Evolutionary conservation across 768 basidiomycete genomes (phyloP).

Genomic region (Steccherinum ochraceum): DNA sequence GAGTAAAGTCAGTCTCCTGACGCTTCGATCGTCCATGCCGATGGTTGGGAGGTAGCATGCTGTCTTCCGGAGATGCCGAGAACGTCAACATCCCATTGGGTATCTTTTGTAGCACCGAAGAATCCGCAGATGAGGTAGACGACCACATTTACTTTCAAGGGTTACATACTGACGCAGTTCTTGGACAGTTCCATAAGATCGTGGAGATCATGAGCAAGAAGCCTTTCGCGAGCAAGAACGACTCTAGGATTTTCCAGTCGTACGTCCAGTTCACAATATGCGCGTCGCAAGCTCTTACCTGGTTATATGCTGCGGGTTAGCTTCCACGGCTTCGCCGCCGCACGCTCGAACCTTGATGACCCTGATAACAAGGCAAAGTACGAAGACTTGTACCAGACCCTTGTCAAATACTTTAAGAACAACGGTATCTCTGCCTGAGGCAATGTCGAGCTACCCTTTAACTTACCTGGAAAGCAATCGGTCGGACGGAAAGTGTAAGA

Average conservation of each 20-base stretch:
- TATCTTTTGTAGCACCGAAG: slow-evolving; percentile 54
- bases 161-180: too few relatives aligned
- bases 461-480: too few relatives aligned
- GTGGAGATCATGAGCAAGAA: slow-evolving; percentile 42
- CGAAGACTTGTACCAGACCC: slow-evolving; percentile 49
- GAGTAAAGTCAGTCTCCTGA: slow-evolving; percentile 18
- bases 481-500: neutral
- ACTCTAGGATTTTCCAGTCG: slow-evolving; percentile 39
- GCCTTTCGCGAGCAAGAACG: slow-evolving; percentile 41
- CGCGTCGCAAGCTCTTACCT: too few relatives aligned
- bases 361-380: slow-evolving; percentile 54
- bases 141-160: neutral
- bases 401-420: slow-evolving; percentile 42
- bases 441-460: too few relatives aligned
- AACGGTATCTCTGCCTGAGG: slow-evolving; percentile 9
- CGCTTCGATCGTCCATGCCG: neutral
- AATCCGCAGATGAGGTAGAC: slow-evolving; percentile 47
- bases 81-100: slow-evolving; percentile 47
- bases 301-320: slow-evolving; percentile 24
- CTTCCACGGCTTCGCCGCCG: slow-evolving; percentile 63
- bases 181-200: slow-evolving; percentile 41
- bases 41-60: slow-evolving; percentile 31
- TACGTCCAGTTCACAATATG: too few relatives aligned
- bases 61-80: slow-evolving; percentile 43
- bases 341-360: slow-evolving; percentile 49